Evolutionary conservation across 1,284 basidiomycete genomes (phyloP).

Genomic region (Nidula niveotomentosa): DNA sequence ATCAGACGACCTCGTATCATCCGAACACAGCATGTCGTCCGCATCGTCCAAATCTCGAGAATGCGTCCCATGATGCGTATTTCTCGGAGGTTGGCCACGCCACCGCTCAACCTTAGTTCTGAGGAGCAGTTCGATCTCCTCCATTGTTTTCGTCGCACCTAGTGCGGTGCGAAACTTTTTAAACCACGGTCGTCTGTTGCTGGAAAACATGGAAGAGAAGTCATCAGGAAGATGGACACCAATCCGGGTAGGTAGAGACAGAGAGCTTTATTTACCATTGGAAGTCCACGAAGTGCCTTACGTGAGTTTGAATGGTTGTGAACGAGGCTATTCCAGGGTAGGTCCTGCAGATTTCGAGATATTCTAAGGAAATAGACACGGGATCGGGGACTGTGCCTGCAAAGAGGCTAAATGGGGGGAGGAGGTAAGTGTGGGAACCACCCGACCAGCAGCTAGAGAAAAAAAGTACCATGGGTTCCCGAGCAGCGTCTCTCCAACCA

Average conservation of each 20-base stretch:
- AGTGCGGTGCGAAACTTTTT: constrained; percentile 50
- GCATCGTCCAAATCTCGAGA: not conserved
- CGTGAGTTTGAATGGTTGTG: constrained; percentile 51
- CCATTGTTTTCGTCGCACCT: constrained; percentile 36
- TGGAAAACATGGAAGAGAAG: constrained; percentile 15
- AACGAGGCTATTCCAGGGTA: constrained; percentile 48
- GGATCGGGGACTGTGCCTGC: constrained; percentile 53
- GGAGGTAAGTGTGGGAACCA: not conserved
- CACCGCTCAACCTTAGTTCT: constrained; percentile 44
- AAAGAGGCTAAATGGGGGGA: constrained; percentile 41
- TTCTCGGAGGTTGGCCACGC: constrained; percentile 38
- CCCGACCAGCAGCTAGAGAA: not conserved
- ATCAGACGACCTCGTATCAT: not conserved
- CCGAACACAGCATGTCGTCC: constrained; percentile 5
- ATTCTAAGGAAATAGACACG: constrained; percentile 60
- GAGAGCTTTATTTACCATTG: constrained; percentile 51
- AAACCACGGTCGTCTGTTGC: constrained; percentile 55
- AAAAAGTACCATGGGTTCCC: constrained; percentile 63
- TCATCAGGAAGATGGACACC: constrained; percentile 9
- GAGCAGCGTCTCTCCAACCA: constrained; percentile 75
- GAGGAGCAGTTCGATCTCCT: constrained; percentile 46
- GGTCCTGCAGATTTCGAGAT: constrained; percentile 52
- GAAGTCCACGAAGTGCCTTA: constrained; percentile 61
- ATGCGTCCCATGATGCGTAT: constrained; percentile 9
- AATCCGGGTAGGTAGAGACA: constrained; percentile 3